Evolutionary conservation across 805 yeast genomes (phyloP), one percentile per base, ranked within the genome.

Genomic region (Priceomyces haplophilus): DNA sequence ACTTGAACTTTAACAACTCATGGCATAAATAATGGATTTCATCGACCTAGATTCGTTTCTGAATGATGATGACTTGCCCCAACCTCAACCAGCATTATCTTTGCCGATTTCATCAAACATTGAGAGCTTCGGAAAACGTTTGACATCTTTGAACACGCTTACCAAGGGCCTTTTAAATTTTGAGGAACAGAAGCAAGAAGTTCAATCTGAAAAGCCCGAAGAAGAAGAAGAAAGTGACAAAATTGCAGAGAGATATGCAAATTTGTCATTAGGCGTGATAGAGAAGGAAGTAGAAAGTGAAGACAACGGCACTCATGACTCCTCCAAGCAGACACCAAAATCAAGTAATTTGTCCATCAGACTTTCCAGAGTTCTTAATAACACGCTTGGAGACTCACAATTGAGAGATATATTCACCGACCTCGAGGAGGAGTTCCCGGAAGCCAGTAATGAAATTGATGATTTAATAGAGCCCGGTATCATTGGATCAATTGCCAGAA

Each of bases 401-500:
- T 56, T 65, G n/a, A 53, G 67, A 16, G 72, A 68, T 27, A 49
- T 65, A 7, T 64, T 67, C 46, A 48, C 52, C 10, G 44, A 59
- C 3, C 51, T 70, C 39, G 67, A 69, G 42, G 46, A 50, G 37
- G 48, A 61, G 46, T 37, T 49, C 42, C 57, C 43, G 48, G 76
- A 16, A 64, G 66, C 24, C 51, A 46, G 41, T 11, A 27, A 48
- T 8, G 53, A 50, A 37, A 55, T 64, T n/a, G 54, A 54, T 8
- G 57, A 62, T 13, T 51, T 77, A 34, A 69, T 77, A 3, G 75
- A 72, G 35, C 70, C 80, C 0, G 74, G 72, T 4, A 51, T 80
- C 20, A 55, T 72, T 11, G 91, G 91, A 0, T 74, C 82, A 2
- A 66, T 82, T 27, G 66, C 81, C 1, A 69, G 95, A 49, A 75